These are phyloP conservation scores for Plantago major DNA, from an alignment of 257 asterid species.

Conservation along the genomic window DNA sequence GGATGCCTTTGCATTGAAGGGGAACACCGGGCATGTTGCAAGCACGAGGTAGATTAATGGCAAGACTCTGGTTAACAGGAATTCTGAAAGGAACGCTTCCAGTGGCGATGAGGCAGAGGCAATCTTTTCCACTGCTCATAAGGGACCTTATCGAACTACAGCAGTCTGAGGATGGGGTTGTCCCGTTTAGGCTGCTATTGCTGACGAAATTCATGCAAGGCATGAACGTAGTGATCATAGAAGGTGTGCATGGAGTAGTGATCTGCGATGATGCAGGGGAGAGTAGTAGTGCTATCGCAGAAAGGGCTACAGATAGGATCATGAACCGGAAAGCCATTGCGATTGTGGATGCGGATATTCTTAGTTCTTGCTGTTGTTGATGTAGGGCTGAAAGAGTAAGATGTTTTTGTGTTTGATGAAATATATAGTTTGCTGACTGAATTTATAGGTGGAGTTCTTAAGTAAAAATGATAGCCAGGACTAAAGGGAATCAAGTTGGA, in stretches of 20 bases:
- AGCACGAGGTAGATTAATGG: constrained; percentile 61
- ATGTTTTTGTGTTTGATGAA: too few relatives aligned
- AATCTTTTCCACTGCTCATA: constrained; percentile 45
- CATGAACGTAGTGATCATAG: constrained; percentile 52
- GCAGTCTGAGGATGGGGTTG: constrained; percentile 57
- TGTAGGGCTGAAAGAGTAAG: too few relatives aligned
- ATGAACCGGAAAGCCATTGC: constrained; percentile 21
- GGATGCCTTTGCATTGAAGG: constrained; percentile 59
- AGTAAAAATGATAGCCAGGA: too few relatives aligned
- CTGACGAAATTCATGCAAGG: constrained; percentile 47
- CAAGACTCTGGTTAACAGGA: constrained; percentile 57
- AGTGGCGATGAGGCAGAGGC: constrained; percentile 40
- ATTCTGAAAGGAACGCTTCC: constrained; percentile 47
- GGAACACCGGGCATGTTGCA: constrained; percentile 70
- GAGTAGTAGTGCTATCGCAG: constrained; percentile 12
- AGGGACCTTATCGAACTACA: constrained; percentile 40
- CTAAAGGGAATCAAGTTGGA: too few relatives aligned
- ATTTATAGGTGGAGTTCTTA: too few relatives aligned
- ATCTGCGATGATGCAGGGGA: constrained; percentile 38
- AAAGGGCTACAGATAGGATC: constrained; percentile 23
- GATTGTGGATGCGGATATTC: constrained; percentile 14
- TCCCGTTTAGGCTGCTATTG: constrained; percentile 36
- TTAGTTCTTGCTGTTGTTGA: too few relatives aligned
- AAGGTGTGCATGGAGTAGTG: constrained; percentile 41
- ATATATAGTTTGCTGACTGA: too few relatives aligned